Percentiles rank a stretch among this genome's conserved stretches.
These are phyloP conservation scores for Venturia pyrina DNA, from an alignment of 2,329 filamentous ascomycete species.

Conservation along the genomic window DNA sequence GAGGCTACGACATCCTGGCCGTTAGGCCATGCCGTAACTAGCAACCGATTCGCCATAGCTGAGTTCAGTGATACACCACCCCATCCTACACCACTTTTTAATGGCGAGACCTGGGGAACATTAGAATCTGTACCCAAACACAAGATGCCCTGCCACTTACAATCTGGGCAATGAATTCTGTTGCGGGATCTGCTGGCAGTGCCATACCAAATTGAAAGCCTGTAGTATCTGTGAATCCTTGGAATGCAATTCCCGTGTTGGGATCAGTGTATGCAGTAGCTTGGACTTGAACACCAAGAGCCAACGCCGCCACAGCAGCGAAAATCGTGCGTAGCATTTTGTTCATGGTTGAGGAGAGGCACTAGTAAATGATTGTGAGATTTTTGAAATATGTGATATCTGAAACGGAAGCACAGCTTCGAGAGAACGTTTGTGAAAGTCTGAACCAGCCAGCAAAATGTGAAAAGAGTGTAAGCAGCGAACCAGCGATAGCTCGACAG, in stretches of 20 bases:
- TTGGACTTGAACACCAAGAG: not conserved
- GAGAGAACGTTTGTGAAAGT: not conserved
- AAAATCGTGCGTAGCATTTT: not conserved
- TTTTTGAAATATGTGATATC: not conserved
- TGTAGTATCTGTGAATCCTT: not conserved
- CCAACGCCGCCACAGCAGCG: not conserved
- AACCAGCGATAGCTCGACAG: not conserved
- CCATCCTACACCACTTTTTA: not conserved
- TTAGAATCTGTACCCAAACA: not conserved
- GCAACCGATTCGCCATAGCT: slow-evolving; percentile 1
- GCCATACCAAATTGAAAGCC: slow-evolving; percentile 4
- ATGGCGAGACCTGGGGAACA: not conserved
- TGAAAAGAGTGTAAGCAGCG: not conserved
- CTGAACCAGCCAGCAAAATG: slow-evolving; percentile 3
- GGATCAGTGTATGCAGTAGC: slow-evolving; percentile 5
- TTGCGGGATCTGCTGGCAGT: not conserved
- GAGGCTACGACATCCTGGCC: slow-evolving; percentile 1
- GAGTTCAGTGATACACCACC: not conserved
- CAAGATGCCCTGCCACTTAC: not conserved
- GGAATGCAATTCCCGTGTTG: not conserved
- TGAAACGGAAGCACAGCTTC: not conserved
- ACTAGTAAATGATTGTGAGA: not conserved
- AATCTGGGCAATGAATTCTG: slow-evolving; percentile 1
- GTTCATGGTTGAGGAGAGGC: not conserved
- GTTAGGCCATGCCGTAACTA: slow-evolving; percentile 6